phyloP scores from a whole-genome alignment of 1,284 basidiomycete species.

The Ustilago esculenta region DNA sequence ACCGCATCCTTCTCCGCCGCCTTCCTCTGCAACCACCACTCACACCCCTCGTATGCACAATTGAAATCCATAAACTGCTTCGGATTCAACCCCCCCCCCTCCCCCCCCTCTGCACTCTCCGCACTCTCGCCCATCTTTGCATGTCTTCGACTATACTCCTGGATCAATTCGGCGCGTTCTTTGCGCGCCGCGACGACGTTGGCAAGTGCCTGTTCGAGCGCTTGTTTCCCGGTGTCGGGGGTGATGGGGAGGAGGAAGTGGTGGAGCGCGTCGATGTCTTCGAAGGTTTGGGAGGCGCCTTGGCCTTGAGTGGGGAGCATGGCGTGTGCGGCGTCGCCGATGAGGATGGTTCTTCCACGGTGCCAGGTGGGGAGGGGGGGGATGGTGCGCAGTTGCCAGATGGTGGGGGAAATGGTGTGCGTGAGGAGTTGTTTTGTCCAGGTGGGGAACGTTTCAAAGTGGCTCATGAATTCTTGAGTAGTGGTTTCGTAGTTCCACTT shows the following conservation, averaged over 20 bases:
- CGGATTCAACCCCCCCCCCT: too few relatives aligned
- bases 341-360: constrained; percentile 55
- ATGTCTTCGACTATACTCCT: constrained; percentile 12
- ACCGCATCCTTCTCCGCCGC: too few relatives aligned
- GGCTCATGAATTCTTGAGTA: constrained; percentile 41
- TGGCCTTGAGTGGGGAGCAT: constrained; percentile 37
- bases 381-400: constrained; percentile 65
- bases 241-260: constrained; percentile 9
- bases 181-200: constrained; percentile 1
- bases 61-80: constrained; percentile 20
- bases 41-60: constrained; percentile 10
- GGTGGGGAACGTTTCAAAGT: constrained; percentile 47
- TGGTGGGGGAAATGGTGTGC: constrained; percentile 43
- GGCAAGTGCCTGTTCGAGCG: background rate
- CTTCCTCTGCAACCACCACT: constrained; percentile 5
- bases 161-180: constrained; percentile 8
- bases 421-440: constrained; percentile 72
- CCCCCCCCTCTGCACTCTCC: constrained; percentile 2
- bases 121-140: constrained; percentile 12
- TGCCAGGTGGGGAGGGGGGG: constrained; percentile 58
- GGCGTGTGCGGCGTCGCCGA: constrained; percentile 66
- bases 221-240: background rate
- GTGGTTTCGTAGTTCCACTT: constrained; percentile 5
- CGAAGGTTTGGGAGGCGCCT: constrained; percentile 28
- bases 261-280: constrained; percentile 27